phyloP scores from a whole-genome alignment of 768 basidiomycete species.

The Termitomyces titanicus region DNA sequence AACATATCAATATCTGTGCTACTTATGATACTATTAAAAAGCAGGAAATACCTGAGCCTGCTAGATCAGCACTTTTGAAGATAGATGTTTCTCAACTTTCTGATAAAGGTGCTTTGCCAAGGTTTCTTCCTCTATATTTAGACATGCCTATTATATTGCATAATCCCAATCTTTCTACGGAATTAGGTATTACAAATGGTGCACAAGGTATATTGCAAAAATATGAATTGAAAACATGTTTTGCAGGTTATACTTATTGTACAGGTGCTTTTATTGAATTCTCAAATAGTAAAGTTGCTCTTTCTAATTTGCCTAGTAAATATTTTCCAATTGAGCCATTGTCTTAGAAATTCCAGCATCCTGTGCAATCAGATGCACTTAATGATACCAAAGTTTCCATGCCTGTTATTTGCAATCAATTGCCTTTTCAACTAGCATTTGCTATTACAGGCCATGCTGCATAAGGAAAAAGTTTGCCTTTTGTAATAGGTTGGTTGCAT shows the following conservation, averaged over 20 bases:
- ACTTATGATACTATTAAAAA: not conserved
- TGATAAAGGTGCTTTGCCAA: conserved; percentile 15
- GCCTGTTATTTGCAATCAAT: conserved; percentile 11
- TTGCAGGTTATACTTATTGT: not conserved
- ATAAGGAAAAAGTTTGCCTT: conserved; percentile 25
- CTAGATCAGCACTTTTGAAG: not conserved
- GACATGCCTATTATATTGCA: conserved; percentile 29
- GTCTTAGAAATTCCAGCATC: conserved; percentile 3
- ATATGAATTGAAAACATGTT: conserved; percentile 15
- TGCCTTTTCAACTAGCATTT: conserved; percentile 25
- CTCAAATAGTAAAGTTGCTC: conserved; percentile 11
- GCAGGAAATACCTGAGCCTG: not conserved
- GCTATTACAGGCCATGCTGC: conserved; percentile 27
- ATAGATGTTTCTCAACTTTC: not conserved
- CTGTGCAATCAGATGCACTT: too few relatives aligned
- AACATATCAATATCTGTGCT: not conserved
- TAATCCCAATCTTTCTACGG: conserved; percentile 22
- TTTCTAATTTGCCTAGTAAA: conserved; percentile 11
- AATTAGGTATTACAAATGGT: conserved; percentile 27
- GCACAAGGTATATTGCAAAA: conserved; percentile 20
- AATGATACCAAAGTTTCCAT: not conserved
- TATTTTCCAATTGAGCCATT: conserved; percentile 16
- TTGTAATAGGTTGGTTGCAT: conserved; percentile 18
- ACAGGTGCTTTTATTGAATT: conserved; percentile 8
- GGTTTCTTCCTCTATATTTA: conserved; percentile 18